Evolutionary conservation across 441 rosid genomes (phyloP).

Genomic region (Sinapis alba): DNA sequence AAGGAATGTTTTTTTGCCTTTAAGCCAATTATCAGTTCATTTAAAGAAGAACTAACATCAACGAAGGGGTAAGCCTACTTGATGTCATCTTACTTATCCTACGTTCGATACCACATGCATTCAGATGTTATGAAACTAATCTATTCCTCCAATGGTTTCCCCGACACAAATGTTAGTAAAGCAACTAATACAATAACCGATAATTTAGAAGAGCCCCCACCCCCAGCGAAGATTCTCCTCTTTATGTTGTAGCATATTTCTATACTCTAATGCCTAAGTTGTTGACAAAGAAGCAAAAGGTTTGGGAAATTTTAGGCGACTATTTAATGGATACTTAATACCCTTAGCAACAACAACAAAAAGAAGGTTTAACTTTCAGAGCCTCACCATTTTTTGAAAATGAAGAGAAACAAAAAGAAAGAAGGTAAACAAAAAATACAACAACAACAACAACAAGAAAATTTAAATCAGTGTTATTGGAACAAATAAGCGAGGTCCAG

Average conservation of each 20-base stretch:
- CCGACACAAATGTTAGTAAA: background rate
- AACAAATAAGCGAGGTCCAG: background rate
- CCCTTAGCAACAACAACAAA: background rate
- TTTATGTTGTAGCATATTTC: background rate
- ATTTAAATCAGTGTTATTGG: background rate
- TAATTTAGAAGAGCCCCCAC: background rate
- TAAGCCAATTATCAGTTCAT: background rate
- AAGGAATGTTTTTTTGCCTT: background rate
- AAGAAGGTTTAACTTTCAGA: background rate
- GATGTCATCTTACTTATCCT: background rate
- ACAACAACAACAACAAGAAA: background rate
- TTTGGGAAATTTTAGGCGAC: background rate
- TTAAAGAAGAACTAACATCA: background rate
- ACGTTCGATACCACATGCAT: background rate
- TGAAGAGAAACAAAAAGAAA: background rate
- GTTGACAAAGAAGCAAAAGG: background rate
- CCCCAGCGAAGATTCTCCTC: background rate
- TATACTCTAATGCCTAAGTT: background rate
- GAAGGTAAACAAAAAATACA: constrained; percentile 2
- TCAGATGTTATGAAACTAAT: background rate
- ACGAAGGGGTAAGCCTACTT: background rate
- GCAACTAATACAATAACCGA: background rate
- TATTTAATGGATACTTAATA: background rate
- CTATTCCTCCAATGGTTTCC: background rate
- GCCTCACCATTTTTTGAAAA: constrained; percentile 3